phyloP scores from a whole-genome alignment of 768 basidiomycete species.

The Sistotremastrum niveocremeum region DNA sequence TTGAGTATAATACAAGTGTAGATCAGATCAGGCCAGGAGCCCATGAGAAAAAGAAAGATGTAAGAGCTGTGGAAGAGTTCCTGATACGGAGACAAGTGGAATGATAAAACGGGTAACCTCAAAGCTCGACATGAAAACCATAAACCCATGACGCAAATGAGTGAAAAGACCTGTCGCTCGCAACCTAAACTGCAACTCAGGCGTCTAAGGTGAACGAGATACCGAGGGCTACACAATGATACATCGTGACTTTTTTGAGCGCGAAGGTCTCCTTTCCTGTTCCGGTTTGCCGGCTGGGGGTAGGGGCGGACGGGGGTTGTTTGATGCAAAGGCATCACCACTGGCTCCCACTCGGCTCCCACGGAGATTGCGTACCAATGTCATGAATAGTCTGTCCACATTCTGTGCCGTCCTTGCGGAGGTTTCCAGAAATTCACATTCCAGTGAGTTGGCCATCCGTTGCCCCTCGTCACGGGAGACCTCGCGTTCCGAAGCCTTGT shows the following conservation, averaged over 20 bases:
- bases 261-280: background rate
- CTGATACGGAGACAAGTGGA: too few species aligned
- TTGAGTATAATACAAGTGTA: too few species aligned
- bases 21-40: too few species aligned
- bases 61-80: too few species aligned
- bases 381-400: slow-evolving; percentile 82
- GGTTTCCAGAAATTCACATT: slow-evolving; percentile 92
- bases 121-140: too few species aligned
- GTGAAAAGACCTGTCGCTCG: background rate
- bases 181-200: too few species aligned
- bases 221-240: slow-evolving; percentile 2
- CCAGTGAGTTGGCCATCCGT: slow-evolving; percentile 66
- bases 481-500: slow-evolving; percentile 83
- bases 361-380: slow-evolving; percentile 71
- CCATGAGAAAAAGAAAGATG: too few species aligned
- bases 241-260: background rate
- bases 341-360: background rate
- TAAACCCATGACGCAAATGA: background rate
- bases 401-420: slow-evolving; percentile 93
- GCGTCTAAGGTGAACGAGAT: too few species aligned
- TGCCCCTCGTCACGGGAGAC: slow-evolving; percentile 85
- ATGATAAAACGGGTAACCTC: too few species aligned
- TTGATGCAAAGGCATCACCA: background rate
- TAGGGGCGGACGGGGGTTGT: background rate
- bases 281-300: background rate